phyloP scores from a whole-genome alignment of 2,329 filamentous ascomycete species.

The Pyrenophora seminiperda region DNA sequence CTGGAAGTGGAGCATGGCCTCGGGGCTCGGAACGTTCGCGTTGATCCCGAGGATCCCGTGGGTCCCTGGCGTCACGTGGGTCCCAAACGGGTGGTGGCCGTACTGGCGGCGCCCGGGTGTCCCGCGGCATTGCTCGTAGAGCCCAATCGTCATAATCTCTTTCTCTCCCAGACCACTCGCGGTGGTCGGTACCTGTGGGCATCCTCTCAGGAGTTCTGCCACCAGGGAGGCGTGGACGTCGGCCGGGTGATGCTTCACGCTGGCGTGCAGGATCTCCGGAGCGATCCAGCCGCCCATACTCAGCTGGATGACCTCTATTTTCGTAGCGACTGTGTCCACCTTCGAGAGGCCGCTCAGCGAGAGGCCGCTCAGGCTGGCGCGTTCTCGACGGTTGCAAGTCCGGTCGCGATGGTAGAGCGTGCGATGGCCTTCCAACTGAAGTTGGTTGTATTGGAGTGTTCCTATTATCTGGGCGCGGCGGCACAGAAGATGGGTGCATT shows the following conservation, averaged over 20 bases:
- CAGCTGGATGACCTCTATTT: conserved; percentile 40
- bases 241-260: conserved; percentile 51
- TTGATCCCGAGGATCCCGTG: conserved; percentile 35
- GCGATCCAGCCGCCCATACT: conserved; percentile 54
- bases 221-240: conserved; percentile 38
- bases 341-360: conserved; percentile 37
- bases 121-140: conserved; percentile 43
- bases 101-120: conserved; percentile 33
- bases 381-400: conserved; percentile 60
- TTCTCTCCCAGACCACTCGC: conserved; percentile 40
- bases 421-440: conserved; percentile 37
- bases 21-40: conserved; percentile 42
- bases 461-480: conserved; percentile 42
- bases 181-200: conserved; percentile 32
- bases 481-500: conserved; percentile 26
- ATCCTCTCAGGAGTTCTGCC: conserved; percentile 47
- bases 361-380: conserved; percentile 38
- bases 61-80: conserved; percentile 32
- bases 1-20: conserved; percentile 26
- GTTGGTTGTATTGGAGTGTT: conserved; percentile 35
- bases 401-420: conserved; percentile 62
- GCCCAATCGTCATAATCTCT: conserved; percentile 46
- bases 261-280: conserved; percentile 45
- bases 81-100: conserved; percentile 34
- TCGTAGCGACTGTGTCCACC: conserved; percentile 40